phyloP scores from a whole-genome alignment of 1,284 basidiomycete genomes.

The Tilletia indica region DNA sequence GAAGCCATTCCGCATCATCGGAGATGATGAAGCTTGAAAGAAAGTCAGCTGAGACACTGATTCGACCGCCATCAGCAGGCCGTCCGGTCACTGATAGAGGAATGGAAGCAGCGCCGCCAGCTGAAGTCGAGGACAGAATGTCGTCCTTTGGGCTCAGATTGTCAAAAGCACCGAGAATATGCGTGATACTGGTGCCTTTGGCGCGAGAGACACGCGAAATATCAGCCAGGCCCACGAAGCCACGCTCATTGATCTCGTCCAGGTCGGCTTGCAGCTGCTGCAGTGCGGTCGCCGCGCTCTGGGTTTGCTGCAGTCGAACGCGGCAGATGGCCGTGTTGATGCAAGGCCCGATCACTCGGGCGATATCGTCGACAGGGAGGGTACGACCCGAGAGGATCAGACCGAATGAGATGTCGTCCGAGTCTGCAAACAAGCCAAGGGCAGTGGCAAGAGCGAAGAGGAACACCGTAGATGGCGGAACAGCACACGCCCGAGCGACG shows the following conservation, averaged over 20 bases:
- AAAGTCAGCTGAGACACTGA: not conserved
- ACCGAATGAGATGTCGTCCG: constrained; percentile 5
- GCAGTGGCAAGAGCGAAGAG: not conserved
- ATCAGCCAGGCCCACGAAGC: not conserved
- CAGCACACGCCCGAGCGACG: not conserved
- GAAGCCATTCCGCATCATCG: not conserved
- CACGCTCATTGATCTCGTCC: not conserved
- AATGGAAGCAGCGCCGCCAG: not conserved
- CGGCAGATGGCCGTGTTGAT: constrained; percentile 4
- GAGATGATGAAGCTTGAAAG: not conserved
- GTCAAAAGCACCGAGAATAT: not conserved
- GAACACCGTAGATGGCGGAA: not conserved
- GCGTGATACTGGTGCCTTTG: not conserved
- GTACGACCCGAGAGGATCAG: not conserved
- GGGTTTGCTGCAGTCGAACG: not conserved
- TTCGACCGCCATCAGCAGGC: not conserved
- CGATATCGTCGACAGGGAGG: not conserved
- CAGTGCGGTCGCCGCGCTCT: not conserved
- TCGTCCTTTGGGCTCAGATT: not conserved
- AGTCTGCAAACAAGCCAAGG: not conserved
- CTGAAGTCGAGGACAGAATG: not conserved
- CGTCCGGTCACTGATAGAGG: not conserved
- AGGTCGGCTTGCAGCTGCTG: not conserved
- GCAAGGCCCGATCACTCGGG: not conserved
- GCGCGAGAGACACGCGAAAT: not conserved